phyloP scores from a whole-genome alignment of 140 eudicot species.

The Oenanthe javanica region DNA sequence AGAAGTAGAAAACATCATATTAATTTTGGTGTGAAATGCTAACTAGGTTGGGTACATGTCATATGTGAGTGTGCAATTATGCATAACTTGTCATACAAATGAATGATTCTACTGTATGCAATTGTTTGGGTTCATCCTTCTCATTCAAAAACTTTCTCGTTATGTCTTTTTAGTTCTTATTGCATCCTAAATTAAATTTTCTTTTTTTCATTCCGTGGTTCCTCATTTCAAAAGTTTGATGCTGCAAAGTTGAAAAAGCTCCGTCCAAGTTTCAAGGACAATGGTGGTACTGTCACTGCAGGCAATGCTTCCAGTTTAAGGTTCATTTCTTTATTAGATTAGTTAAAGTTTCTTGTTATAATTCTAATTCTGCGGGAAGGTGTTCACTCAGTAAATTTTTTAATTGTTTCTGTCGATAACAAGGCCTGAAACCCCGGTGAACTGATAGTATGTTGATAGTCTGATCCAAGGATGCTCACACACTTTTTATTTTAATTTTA shows the following conservation, averaged over 20 bases:
- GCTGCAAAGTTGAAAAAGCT: constrained; percentile 84
- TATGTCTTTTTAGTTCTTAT: background rate
- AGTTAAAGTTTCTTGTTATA: background rate
- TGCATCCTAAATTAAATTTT: background rate
- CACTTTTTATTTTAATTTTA: background rate
- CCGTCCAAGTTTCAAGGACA: constrained; percentile 87
- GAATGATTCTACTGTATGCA: background rate
- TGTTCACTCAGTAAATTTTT: background rate
- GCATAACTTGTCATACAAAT: background rate
- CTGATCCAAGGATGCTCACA: background rate
- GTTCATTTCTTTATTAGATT: constrained; percentile 22
- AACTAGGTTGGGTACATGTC: background rate
- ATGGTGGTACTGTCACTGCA: constrained; percentile 92
- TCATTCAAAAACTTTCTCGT: background rate
- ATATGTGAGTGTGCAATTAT: background rate
- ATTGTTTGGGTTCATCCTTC: background rate
- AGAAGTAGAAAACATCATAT: background rate
- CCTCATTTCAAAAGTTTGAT: constrained; percentile 51
- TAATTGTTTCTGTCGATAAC: background rate
- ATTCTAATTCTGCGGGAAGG: background rate
- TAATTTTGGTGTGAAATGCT: background rate
- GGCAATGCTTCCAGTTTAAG: constrained; percentile 96
- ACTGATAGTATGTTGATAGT: background rate
- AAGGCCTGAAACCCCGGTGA: background rate
- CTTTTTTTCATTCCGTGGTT: background rate